These are phyloP conservation scores for Lactarius sanguifluus DNA, from an alignment of 768 basidiomycete species.

Conservation along the genomic window DNA sequence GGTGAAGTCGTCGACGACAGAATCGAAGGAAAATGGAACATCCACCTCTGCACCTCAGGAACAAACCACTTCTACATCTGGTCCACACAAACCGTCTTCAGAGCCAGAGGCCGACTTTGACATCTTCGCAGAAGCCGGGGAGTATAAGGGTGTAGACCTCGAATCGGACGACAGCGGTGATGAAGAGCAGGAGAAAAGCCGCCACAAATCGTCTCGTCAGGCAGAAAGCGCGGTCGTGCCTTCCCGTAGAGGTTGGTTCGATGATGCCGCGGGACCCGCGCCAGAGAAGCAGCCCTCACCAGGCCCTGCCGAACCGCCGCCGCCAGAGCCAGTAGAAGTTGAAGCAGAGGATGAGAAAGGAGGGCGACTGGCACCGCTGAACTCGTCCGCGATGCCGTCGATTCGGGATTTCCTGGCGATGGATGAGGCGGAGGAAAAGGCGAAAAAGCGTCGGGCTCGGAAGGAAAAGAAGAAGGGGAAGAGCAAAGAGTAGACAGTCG, in stretches of 20 bases:
- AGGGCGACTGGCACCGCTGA: conserved; percentile 67
- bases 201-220: not conserved
- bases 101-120: conserved; percentile 58
- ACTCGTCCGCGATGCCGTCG: conserved; percentile 78
- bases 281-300: conserved; percentile 9
- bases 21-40: conserved; percentile 7
- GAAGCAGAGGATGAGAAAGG: conserved; percentile 47
- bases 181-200: not conserved
- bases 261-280: conserved; percentile 10
- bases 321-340: conserved; percentile 40
- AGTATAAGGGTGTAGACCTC: conserved; percentile 70
- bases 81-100: conserved; percentile 31
- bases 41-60: conserved; percentile 20
- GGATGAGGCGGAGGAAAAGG: conserved; percentile 64
- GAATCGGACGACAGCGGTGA: conserved; percentile 43
- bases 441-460: conserved; percentile 65
- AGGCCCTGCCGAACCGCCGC: conserved; percentile 1
- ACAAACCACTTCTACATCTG: conserved; percentile 10
- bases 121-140: conserved; percentile 84
- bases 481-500: conserved; percentile 30
- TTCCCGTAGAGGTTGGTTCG: conserved; percentile 21
- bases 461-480: conserved; percentile 72
- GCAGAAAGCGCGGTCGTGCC: not conserved
- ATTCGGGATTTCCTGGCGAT: conserved; percentile 80
- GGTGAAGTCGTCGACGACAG: conserved; percentile 36